Base-by-base conservation (phyloP, 345 rosid genomes). In the Sonneratia alba region DNA sequence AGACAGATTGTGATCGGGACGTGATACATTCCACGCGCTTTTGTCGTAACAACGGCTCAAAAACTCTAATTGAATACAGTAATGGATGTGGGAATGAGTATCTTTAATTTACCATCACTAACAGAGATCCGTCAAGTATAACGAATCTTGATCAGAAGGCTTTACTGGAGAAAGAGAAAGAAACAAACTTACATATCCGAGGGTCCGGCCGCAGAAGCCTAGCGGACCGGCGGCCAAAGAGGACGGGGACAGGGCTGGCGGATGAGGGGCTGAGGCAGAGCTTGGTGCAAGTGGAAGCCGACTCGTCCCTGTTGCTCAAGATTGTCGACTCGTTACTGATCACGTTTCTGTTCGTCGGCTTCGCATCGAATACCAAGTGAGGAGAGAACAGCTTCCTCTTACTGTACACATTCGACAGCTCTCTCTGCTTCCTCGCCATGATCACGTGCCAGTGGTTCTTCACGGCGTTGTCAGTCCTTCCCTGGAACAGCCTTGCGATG, bases 381-480 rank as follows among this genome's bases (percentile, higher is more conserved):
- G 74, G 69, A 42, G 32, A 75, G 36, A 67, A 47, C 15, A 47
- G 68, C 51, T 87, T 83, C 69, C 84, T 79, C 69, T 42, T 42
- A 1, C 83, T 74, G 70, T 74, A 82, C 72, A 79, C 64, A 80
- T 75, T 78, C 64, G 90, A 86, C 66, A 81, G 90, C 74, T 91
- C 93, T 71, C 97, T 85, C 36, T 85, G 85, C 78, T 83, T 87
- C 76, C 98, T 89, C 2, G 98, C 97, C 91, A 87, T 88, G 69
- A 94, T 88, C 64, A 94, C 98, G 73, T 94, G 97, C 97, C 98
- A 91, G 71, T 94, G 98, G 74, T 94, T 94, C 81, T 91, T 94
- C 42, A 94, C 96, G 1, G 97, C 96, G 79, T 94, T 94, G 76
- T 94, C 98, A 13, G 97, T 94, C 71, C 97, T 81, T 3, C 98